Conservation (phyloP, 495 filamentous ascomycete genomes). For the Extremus antarcticus region DNA sequence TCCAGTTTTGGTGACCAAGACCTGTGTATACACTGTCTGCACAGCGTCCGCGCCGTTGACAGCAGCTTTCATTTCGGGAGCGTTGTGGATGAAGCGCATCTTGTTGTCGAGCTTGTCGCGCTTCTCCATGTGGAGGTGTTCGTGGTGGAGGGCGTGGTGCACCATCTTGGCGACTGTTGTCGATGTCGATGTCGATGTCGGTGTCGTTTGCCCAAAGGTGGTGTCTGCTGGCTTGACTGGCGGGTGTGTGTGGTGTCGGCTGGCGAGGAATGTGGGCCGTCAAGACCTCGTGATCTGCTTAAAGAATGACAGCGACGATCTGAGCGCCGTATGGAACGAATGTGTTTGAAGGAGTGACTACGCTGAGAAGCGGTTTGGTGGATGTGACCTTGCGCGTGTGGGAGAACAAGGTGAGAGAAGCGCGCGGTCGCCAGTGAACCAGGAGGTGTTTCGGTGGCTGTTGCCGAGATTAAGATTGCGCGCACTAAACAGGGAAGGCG, state of each 20-base stretch:
- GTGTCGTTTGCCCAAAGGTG: neutral
- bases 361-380: no score
- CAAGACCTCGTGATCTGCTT: no score
- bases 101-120: slow-evolving; percentile 6
- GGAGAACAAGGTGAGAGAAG: neutral
- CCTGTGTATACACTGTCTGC: neutral
- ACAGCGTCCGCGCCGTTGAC: neutral
- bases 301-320: no score
- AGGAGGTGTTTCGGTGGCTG: no score
- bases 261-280: no score
- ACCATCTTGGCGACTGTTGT: neutral
- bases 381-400: no score
- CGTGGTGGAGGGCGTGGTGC: neutral
- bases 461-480: no score
- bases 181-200: neutral
- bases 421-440: neutral
- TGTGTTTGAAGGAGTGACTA: neutral
- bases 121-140: slow-evolving; percentile 11
- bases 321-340: no score
- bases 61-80: neutral
- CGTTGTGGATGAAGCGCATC: slow-evolving; percentile 1
- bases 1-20: neutral
- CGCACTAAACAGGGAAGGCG: no score
- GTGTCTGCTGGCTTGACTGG: no score
- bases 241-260: no score